Evolutionary conservation across 108 stramenopile genomes (phyloP).

Genomic region (Craspedostauros australis): DNA sequence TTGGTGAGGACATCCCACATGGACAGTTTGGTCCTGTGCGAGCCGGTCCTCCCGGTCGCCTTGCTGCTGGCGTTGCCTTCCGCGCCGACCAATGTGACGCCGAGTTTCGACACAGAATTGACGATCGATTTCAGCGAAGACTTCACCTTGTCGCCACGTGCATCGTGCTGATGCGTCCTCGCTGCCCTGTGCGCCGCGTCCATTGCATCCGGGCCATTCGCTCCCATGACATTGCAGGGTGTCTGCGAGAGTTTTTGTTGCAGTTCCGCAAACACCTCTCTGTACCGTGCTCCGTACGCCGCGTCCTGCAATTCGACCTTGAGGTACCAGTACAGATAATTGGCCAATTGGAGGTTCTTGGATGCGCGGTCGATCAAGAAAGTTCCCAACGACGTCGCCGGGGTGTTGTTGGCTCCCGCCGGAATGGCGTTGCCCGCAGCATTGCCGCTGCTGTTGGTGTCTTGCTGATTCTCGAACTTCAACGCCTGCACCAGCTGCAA

Average conservation of each 20-base stretch:
- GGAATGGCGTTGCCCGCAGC: not conserved
- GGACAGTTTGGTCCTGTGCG: constrained; percentile 1
- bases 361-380: constrained; percentile 92
- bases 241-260: constrained; percentile 40
- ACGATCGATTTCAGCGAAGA: constrained; percentile 33
- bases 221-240: constrained; percentile 3
- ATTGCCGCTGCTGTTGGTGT: constrained; percentile 4
- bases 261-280: constrained; percentile 69
- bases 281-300: constrained; percentile 78
- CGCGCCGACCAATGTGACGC: constrained; percentile 23
- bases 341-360: constrained; percentile 83
- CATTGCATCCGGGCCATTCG: constrained; percentile 14
- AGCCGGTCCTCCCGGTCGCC: not conserved
- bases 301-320: constrained; percentile 83
- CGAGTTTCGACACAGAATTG: constrained; percentile 48
- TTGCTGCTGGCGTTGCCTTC: not conserved
- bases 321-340: constrained; percentile 94
- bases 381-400: constrained; percentile 59
- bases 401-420: not conserved
- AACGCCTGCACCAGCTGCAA: constrained; percentile 97
- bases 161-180: not conserved
- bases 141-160: constrained; percentile 1
- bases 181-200: not conserved
- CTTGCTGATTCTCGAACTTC: constrained; percentile 80
- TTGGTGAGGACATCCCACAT: constrained; percentile 73